These are phyloP conservation scores for Tylopilus sp. DNA, from an alignment of 768 basidiomycete species.

Conservation along the genomic window DNA sequence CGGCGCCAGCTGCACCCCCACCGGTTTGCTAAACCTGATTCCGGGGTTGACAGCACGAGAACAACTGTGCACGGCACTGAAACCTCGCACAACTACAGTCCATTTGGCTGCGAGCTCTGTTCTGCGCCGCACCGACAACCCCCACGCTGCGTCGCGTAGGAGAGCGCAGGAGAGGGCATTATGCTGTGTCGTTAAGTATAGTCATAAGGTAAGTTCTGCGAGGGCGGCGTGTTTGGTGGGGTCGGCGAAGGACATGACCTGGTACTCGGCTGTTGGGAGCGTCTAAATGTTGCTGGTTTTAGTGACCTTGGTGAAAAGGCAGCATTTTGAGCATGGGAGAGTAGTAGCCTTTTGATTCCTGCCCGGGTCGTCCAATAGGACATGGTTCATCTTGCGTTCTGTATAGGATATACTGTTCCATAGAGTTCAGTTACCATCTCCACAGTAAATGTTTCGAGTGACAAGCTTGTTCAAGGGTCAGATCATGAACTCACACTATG, in stretches of 20 bases:
- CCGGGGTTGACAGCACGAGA: conserved; percentile 93
- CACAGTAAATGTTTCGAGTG: not conserved
- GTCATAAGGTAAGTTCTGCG: conserved; percentile 77
- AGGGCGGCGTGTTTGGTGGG: conserved; percentile 8
- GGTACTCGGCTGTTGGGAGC: conserved; percentile 23
- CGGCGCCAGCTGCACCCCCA: conserved; percentile 69
- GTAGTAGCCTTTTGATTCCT: conserved; percentile 28
- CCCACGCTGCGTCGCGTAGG: conserved; percentile 57
- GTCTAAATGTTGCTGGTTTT: conserved; percentile 8
- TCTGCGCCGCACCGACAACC: conserved; percentile 75
- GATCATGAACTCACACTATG: conserved; percentile 93
- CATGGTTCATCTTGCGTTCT: conserved; percentile 44
- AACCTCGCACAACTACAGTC: conserved; percentile 57
- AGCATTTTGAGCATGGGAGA: conserved; percentile 67
- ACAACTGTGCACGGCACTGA: conserved; percentile 84
- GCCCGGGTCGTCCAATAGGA: conserved; percentile 40
- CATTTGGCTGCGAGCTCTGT: conserved; percentile 71
- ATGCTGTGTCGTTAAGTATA: conserved; percentile 45
- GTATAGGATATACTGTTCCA: conserved; percentile 67
- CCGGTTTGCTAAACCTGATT: conserved; percentile 88
- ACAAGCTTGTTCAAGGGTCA: conserved; percentile 81
- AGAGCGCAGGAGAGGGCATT: conserved; percentile 52
- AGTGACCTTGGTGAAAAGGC: conserved; percentile 43
- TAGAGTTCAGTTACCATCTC: not conserved
- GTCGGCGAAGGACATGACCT: conserved; percentile 23